Conservation (phyloP, 306 rosid genomes). For the Sicyos baderoa region DNA sequence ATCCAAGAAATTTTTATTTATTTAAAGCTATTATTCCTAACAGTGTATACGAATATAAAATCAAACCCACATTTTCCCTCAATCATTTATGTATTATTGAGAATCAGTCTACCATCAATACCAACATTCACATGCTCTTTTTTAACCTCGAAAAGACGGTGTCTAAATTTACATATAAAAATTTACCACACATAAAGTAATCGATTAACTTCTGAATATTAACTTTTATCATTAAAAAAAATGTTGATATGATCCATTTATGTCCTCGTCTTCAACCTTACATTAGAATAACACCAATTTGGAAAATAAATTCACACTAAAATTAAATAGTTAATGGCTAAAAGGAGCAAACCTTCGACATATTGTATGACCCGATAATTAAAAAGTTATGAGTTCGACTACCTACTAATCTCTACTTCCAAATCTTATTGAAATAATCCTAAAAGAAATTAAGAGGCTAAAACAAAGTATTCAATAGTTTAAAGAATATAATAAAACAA, state of each 20-base stretch:
- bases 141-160: neutral
- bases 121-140: neutral
- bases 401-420: too few species aligned
- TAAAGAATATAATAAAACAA: neutral
- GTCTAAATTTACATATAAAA: neutral
- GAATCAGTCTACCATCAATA: neutral
- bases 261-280: neutral
- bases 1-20: neutral
- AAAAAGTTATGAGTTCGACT: too few species aligned
- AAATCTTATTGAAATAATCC: too few species aligned
- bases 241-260: neutral
- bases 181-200: too few species aligned
- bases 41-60: neutral
- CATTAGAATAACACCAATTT: neutral
- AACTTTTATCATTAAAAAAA: too few species aligned
- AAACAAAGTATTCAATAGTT: neutral
- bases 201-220: too few species aligned
- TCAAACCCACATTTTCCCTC: conserved; percentile 4
- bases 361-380: too few species aligned
- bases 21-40: neutral
- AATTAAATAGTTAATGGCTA: neutral
- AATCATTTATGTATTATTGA: neutral
- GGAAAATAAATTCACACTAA: too few species aligned
- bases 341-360: too few species aligned
- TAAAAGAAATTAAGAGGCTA: neutral